phyloP scores from a whole-genome alignment of 1,139 yeast species.

The Hanseniaspora uvarum region DNA sequence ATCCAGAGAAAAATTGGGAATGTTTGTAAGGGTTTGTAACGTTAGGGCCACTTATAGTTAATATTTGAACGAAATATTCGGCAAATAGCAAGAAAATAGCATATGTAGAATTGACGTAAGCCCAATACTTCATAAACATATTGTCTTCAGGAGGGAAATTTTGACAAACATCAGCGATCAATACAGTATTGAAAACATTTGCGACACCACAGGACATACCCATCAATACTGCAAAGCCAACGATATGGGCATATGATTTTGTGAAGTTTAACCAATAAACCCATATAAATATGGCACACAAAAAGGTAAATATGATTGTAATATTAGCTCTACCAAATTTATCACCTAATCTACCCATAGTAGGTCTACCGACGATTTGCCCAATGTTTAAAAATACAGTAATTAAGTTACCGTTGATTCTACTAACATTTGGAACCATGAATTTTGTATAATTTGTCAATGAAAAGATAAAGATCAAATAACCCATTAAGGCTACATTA shows the following conservation, averaged over 20 bases:
- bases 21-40: conserved; percentile 42
- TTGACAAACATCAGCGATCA: conserved; percentile 42
- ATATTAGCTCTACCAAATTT: conserved; percentile 41
- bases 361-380: conserved; percentile 58
- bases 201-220: conserved; percentile 57
- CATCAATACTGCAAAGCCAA: conserved; percentile 44
- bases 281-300: conserved; percentile 29
- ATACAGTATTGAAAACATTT: conserved; percentile 50
- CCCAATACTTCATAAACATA: conserved; percentile 49
- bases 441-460: conserved; percentile 52
- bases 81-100: conserved; percentile 40
- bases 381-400: conserved; percentile 57
- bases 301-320: conserved; percentile 23
- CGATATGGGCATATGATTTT: conserved; percentile 39
- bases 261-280: conserved; percentile 47
- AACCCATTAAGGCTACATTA: conserved; percentile 45
- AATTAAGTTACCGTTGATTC: conserved; percentile 47
- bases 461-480: conserved; percentile 51
- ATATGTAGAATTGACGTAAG: conserved; percentile 43
- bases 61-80: conserved; percentile 45
- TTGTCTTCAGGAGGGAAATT: conserved; percentile 12
- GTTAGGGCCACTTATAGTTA: conserved; percentile 29
- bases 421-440: conserved; percentile 40
- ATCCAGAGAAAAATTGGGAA: conserved; percentile 53
- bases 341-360: conserved; percentile 51